phyloP scores from a whole-genome alignment of 208 protist species.

The Wallacemonas sp. region DNA sequence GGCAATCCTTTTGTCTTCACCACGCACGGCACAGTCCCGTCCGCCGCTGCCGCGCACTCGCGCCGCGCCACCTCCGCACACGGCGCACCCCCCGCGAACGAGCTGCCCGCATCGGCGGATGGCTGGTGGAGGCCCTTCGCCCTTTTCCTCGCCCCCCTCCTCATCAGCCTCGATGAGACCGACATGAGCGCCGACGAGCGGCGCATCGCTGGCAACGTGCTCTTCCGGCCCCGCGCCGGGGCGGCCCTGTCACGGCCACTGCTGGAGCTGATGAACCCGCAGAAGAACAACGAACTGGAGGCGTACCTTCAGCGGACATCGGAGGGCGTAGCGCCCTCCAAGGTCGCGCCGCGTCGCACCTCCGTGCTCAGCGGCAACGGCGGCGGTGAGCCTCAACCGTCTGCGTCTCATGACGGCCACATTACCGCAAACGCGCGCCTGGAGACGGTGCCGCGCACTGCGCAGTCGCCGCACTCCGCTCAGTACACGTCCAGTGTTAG shows the following conservation, averaged over 20 bases:
- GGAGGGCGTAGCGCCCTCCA: constrained; percentile 15
- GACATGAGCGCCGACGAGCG: constrained; percentile 46
- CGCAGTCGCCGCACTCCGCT: no score
- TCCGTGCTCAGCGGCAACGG: no score
- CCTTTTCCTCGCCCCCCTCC: constrained; percentile 65
- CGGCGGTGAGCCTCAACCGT: no score
- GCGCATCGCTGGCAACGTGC: constrained; percentile 21
- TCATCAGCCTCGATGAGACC: constrained; percentile 45
- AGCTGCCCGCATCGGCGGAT: no score
- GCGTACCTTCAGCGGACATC: constrained; percentile 48
- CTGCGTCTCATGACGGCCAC: no score
- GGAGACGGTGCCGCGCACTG: background rate
- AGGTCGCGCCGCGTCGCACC: no score
- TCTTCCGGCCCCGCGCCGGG: constrained; percentile 58
- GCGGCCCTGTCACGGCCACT: constrained; percentile 33
- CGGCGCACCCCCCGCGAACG: no score
- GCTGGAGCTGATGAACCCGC: constrained; percentile 65
- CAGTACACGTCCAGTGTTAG: no score
- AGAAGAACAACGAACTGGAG: constrained; percentile 46
- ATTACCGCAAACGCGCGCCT: no score
- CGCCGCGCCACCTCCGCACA: background rate
- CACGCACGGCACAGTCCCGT: background rate
- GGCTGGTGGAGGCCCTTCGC: constrained; percentile 65
- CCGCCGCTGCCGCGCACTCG: background rate
- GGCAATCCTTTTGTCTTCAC: constrained; percentile 56